phyloP scores from a whole-genome alignment of 352 stramenopile species.

The Phytophthora lateralis region DNA sequence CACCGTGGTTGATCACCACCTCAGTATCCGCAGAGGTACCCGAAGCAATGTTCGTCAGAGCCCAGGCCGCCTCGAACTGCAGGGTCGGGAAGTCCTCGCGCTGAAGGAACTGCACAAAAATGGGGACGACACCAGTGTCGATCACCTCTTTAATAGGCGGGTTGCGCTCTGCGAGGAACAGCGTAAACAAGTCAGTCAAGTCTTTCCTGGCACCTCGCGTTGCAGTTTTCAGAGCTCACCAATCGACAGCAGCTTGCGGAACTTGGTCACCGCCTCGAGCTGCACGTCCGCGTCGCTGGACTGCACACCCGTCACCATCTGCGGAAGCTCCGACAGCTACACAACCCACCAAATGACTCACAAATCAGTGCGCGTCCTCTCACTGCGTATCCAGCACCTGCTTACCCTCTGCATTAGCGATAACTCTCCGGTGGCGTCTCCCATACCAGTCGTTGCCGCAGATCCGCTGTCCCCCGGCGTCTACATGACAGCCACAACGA shows the following conservation, averaged over 20 bases:
- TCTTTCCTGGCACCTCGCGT: not conserved
- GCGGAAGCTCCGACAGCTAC: conserved; percentile 94
- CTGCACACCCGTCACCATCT: conserved; percentile 95
- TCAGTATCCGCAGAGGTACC: conserved; percentile 98
- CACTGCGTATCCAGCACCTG: not conserved
- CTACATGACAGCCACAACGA: conserved; percentile 22
- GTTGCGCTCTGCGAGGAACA: conserved; percentile 90
- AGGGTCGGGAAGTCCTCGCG: conserved; percentile 92
- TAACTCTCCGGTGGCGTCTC: conserved; percentile 49
- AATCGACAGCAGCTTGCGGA: conserved; percentile 98
- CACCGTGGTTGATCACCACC: conserved; percentile 97
- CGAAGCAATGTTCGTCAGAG: conserved; percentile 99
- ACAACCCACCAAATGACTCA: conserved; percentile 5
- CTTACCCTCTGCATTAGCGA: conserved; percentile 62
- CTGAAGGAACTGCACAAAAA: conserved; percentile 98
- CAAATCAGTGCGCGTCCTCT: conserved; percentile 21
- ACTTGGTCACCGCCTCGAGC: conserved; percentile 97
- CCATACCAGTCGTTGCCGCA: conserved; percentile 28
- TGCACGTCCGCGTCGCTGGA: conserved; percentile 91
- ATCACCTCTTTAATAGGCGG: conserved; percentile 99
- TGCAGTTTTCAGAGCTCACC: conserved; percentile 48
- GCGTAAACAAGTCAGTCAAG: conserved; percentile 6
- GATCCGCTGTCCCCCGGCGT: conserved; percentile 21
- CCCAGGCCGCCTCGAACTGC: conserved; percentile 99
- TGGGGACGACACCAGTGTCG: conserved; percentile 96